phyloP scores from a whole-genome alignment of 2,329 filamentous ascomycete genomes.

The Cordyceps cateniannulata region DNA sequence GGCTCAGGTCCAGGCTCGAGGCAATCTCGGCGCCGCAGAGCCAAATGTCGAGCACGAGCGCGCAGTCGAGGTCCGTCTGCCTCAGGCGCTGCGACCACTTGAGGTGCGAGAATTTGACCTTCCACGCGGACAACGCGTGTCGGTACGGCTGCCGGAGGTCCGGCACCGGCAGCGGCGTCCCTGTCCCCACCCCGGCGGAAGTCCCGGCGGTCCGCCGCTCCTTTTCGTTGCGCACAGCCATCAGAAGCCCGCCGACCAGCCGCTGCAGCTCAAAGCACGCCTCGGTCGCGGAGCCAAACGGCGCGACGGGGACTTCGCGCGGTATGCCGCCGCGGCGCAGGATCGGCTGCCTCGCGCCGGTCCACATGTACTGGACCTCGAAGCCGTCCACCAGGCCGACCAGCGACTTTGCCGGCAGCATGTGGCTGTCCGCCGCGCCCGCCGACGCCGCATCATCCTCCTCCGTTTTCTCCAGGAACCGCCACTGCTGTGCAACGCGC shows the following conservation, averaged over 20 bases:
- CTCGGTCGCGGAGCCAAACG: slow-evolving; percentile 9
- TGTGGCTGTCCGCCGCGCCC: neutral
- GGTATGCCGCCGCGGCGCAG: neutral
- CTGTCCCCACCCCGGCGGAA: neutral
- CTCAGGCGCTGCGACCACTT: slow-evolving; percentile 9
- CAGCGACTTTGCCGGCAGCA: slow-evolving; percentile 8
- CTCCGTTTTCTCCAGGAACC: slow-evolving; percentile 1
- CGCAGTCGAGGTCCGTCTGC: slow-evolving; percentile 9
- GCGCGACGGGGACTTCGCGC: neutral
- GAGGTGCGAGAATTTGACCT: slow-evolving; percentile 10
- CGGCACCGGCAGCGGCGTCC: neutral
- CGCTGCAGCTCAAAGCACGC: slow-evolving; percentile 12
- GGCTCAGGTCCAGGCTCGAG: slow-evolving; percentile 1
- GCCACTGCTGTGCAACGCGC: slow-evolving; percentile 6
- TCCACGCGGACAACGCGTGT: slow-evolving; percentile 8
- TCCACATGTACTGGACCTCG: slow-evolving; percentile 12
- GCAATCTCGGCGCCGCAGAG: slow-evolving; percentile 11
- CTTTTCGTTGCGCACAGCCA: slow-evolving; percentile 1
- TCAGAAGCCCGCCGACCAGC: slow-evolving; percentile 1
- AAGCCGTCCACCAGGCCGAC: slow-evolving; percentile 8
- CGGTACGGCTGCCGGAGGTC: slow-evolving; percentile 5
- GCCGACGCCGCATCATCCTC: neutral
- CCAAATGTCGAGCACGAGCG: slow-evolving; percentile 9
- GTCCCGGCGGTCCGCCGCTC: slow-evolving; percentile 17
- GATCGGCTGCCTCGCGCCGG: neutral